phyloP scores from a whole-genome alignment of 768 basidiomycete genomes.

The Lactarius evosmus region DNA sequence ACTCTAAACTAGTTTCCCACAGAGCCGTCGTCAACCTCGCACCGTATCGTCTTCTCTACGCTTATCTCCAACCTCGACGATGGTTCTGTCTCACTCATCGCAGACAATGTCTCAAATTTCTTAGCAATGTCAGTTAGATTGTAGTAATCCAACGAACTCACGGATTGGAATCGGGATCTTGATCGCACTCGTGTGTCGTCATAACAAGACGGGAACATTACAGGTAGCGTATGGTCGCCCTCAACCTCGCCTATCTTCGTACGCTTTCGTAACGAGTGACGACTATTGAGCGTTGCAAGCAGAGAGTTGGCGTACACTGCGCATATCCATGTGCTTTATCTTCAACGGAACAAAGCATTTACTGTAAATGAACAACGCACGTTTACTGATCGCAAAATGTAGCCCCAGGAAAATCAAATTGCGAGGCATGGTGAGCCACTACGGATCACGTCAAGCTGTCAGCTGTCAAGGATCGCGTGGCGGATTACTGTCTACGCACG shows the following conservation, averaged over 20 bases:
- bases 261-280: slow-evolving; percentile 12
- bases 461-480: neutral
- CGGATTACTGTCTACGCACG: neutral
- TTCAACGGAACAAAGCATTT: neutral
- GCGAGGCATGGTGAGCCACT: slow-evolving; percentile 20
- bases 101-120: neutral
- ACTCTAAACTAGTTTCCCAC: neutral
- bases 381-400: slow-evolving; percentile 24
- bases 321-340: too few relatives aligned
- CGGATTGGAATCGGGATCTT: neutral
- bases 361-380: slow-evolving; percentile 8
- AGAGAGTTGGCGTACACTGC: slow-evolving; percentile 22
- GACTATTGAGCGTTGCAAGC: slow-evolving; percentile 15
- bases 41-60: slow-evolving; percentile 12
- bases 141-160: neutral
- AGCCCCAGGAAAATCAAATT: slow-evolving; percentile 23
- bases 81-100: neutral
- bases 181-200: neutral
- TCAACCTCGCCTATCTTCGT: neutral
- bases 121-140: neutral
- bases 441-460: neutral
- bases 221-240: neutral
- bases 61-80: slow-evolving; percentile 7
- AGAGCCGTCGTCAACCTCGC: neutral
- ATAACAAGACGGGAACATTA: slow-evolving; percentile 6